phyloP scores from a whole-genome alignment of 2,329 filamentous ascomycete species.

The Diaporthe ilicicola region DNA sequence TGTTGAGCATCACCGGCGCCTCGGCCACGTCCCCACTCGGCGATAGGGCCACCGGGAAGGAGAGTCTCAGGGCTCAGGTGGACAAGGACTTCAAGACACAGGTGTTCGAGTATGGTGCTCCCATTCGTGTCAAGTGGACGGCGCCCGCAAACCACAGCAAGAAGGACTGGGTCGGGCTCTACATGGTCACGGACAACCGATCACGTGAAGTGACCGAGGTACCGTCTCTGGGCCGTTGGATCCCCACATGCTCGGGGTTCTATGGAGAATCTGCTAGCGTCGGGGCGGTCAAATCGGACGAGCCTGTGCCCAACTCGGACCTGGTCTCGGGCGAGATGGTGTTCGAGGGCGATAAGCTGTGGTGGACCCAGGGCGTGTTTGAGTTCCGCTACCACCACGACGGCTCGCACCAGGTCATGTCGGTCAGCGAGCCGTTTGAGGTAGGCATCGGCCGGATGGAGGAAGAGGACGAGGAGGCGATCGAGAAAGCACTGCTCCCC shows the following conservation, averaged over 20 bases:
- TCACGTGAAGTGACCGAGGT: conserved; percentile 86
- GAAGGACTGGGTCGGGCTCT: conserved; percentile 95
- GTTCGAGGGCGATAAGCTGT: conserved; percentile 92
- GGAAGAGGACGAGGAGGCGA: conserved; percentile 72
- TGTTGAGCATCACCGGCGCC: conserved; percentile 76
- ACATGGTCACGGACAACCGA: conserved; percentile 93
- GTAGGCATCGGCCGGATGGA: conserved; percentile 85
- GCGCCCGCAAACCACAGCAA: conserved; percentile 88
- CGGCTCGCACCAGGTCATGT: conserved; percentile 91
- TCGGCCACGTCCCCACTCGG: conserved; percentile 57
- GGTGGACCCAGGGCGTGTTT: conserved; percentile 96
- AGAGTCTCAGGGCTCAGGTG: conserved; percentile 74
- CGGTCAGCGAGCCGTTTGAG: conserved; percentile 92
- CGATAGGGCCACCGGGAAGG: conserved; percentile 74
- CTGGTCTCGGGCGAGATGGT: conserved; percentile 82
- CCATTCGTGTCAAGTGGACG: conserved; percentile 89
- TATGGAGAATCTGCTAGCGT: conserved; percentile 81
- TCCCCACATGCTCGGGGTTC: conserved; percentile 77
- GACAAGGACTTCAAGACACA: conserved; percentile 78
- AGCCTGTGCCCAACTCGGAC: conserved; percentile 62
- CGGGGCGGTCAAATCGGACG: conserved; percentile 77
- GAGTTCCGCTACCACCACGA: conserved; percentile 98
- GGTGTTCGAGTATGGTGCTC: conserved; percentile 87
- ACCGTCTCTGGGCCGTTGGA: conserved; percentile 88
- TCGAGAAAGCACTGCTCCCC: conserved; percentile 72